Conservation (phyloP, 768 basidiomycete genomes). For the Kwoniella pini region DNA sequence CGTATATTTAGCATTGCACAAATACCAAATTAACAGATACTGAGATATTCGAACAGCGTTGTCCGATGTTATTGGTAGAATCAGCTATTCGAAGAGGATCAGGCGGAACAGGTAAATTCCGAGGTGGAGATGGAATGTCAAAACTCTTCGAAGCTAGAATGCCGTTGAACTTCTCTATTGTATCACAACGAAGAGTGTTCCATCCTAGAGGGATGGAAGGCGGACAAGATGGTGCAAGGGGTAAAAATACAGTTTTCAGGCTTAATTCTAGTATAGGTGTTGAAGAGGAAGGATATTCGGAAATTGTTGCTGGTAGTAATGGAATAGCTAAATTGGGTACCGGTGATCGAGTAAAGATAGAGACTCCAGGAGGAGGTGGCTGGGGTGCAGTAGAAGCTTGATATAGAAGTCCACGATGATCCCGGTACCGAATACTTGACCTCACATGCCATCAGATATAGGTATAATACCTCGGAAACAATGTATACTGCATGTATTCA, state of each 20-base stretch:
- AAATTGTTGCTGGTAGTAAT: slow-evolving; percentile 31
- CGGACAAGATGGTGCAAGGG: slow-evolving; percentile 38
- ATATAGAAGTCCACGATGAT: neutral
- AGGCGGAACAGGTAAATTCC: slow-evolving; percentile 38
- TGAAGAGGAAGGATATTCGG: slow-evolving; percentile 8
- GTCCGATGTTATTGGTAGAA: slow-evolving; percentile 36
- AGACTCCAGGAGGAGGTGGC: slow-evolving; percentile 43
- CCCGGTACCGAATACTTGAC: no score
- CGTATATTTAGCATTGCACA: slow-evolving; percentile 21
- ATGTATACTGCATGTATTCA: no score
- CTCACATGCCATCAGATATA: no score
- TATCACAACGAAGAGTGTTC: slow-evolving; percentile 40
- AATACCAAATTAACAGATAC: slow-evolving; percentile 26
- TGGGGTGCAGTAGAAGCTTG: slow-evolving; percentile 24
- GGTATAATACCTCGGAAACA: no score
- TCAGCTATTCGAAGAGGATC: slow-evolving; percentile 33
- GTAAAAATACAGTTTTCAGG: slow-evolving; percentile 17
- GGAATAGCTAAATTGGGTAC: slow-evolving; percentile 30
- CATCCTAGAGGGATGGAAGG: slow-evolving; percentile 57
- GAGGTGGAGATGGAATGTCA: slow-evolving; percentile 44
- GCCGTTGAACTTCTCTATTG: slow-evolving; percentile 38
- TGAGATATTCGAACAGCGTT: slow-evolving; percentile 35
- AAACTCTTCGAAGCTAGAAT: slow-evolving; percentile 41
- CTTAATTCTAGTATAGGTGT: slow-evolving; percentile 20
- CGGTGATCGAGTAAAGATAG: slow-evolving; percentile 36